Base-by-base conservation (phyloP, 2,329 filamentous ascomycete species). In the Phyllosticta citriasiana region DNA sequence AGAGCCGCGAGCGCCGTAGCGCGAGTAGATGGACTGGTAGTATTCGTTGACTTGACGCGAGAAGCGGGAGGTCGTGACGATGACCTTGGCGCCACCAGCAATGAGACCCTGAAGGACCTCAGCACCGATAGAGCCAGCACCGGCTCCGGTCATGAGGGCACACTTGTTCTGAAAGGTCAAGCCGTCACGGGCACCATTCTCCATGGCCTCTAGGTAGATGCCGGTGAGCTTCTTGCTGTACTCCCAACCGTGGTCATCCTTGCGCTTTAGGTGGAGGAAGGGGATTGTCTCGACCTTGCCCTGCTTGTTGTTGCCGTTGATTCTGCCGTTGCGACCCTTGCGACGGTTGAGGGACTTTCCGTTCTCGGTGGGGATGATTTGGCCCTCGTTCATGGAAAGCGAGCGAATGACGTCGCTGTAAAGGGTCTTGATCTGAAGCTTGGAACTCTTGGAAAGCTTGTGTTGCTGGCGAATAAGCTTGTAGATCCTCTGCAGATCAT, bases 141-240 rank as follows among this genome's bases (percentile, higher is more conserved):
- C 94, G 66, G 94, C 94, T 78, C 94, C 94, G 64, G 94, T 99
- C 92, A 99, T 99, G 67, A 99, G 84, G 55, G 89, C 93, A 71
- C 97, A 90, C 82, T 97, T 97, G 78, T 89, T 91, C 73, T 91
- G 84, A 80, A 96, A 99, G 55, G 87, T 94, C 63, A 99, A 86
- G 74, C 94, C 94, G 61, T 85, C 82, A 70, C 86, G 88, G 66
- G 94, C 94, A 66, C 92, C 91, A 65, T 92, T 84, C 78, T 96
- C 92, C 33, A 99, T 78, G 64, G 91, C 91, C 73, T 97, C 91
- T 35, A 99, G 84, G 74, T 99, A 99, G 67, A 92, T 77, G 62
- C 90, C 89, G 25, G 94, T 97, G 62, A 99, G 84, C 80, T 95
- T 97, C 84, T 97, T 99, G 85, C 91, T 97, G 81, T 97, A 99